These are phyloP conservation scores for Cucurbita pepo DNA, from an alignment of 306 rosid genomes.

Conservation along the genomic window DNA sequence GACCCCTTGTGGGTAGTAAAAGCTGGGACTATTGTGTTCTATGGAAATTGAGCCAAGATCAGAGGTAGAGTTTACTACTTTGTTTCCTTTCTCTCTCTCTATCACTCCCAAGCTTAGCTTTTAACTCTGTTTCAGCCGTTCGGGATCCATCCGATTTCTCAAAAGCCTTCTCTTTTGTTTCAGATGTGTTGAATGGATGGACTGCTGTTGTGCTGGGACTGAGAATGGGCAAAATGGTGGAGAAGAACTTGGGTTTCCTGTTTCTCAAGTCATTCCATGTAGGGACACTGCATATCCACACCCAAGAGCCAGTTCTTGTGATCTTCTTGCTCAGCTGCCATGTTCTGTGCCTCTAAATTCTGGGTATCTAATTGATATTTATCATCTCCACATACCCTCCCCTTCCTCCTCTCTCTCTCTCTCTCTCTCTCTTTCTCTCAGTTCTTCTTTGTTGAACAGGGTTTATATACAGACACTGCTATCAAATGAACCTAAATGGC, in stretches of 20 bases:
- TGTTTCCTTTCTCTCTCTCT: background rate
- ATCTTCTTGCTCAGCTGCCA: constrained; percentile 50
- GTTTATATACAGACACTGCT: constrained; percentile 49
- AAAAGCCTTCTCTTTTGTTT: constrained; percentile 6
- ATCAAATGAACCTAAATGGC: constrained; percentile 66
- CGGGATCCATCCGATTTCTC: background rate
- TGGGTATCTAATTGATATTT: constrained; percentile 31
- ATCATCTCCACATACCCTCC: background rate
- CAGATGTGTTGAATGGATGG: constrained; percentile 70
- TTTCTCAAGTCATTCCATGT: constrained; percentile 43
- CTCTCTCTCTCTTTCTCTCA: background rate
- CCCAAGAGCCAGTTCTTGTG: constrained; percentile 43
- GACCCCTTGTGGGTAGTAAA: constrained; percentile 55
- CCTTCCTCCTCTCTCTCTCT: background rate
- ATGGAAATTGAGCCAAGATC: constrained; percentile 74
- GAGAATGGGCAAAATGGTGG: constrained; percentile 33
- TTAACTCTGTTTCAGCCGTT: background rate
- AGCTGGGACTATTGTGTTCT: constrained; percentile 80
- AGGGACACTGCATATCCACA: constrained; percentile 57
- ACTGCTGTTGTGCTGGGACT: constrained; percentile 76
- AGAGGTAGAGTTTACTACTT: constrained; percentile 29
- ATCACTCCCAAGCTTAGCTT: background rate
- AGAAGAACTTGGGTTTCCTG: constrained; percentile 47
- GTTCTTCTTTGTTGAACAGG: constrained; percentile 21
- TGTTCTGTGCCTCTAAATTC: constrained; percentile 48